Evolutionary conservation across 306 rosid genomes (phyloP).

Genomic region (Pterocarpus macrocarpus): DNA sequence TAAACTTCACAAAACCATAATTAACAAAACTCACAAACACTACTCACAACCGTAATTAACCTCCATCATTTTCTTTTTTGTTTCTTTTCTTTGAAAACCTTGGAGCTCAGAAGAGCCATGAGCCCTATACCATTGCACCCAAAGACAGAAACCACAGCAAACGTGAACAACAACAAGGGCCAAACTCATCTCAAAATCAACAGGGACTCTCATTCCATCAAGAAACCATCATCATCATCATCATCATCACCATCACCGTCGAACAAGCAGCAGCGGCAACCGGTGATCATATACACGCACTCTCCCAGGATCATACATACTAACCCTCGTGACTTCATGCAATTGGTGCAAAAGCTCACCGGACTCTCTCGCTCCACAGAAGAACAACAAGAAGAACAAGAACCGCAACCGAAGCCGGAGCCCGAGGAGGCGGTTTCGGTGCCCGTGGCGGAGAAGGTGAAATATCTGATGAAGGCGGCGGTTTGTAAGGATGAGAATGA

Average conservation of each 20-base stretch:
- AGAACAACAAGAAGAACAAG: slow-evolving; percentile 43
- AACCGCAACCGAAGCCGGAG: slow-evolving; percentile 1
- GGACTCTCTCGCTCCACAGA: slow-evolving; percentile 52
- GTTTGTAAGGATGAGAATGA: too few species aligned
- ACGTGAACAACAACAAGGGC: not conserved
- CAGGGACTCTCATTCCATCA: slow-evolving; percentile 63
- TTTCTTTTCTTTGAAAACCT: too few species aligned
- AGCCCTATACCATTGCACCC: slow-evolving; percentile 23
- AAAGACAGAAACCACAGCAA: slow-evolving; percentile 26
- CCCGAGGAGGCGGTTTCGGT: not conserved
- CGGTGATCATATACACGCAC: slow-evolving; percentile 71
- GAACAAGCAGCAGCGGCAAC: slow-evolving; percentile 56
- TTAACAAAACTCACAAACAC: too few species aligned
- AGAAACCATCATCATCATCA: slow-evolving; percentile 44
- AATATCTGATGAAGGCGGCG: slow-evolving; percentile 20
- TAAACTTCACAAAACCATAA: too few species aligned
- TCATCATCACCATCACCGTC: not conserved
- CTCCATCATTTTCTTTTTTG: too few species aligned
- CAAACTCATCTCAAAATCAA: slow-evolving; percentile 61
- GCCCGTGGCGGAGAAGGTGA: slow-evolving; percentile 53
- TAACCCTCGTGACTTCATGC: slow-evolving; percentile 65
- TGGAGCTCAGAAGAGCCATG: not conserved
- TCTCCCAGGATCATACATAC: slow-evolving; percentile 69
- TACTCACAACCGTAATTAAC: too few species aligned
- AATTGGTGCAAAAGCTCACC: slow-evolving; percentile 68